These are phyloP conservation scores for Xylaria hypoxylon DNA, from an alignment of 2,329 filamentous ascomycete genomes.

Conservation along the genomic window DNA sequence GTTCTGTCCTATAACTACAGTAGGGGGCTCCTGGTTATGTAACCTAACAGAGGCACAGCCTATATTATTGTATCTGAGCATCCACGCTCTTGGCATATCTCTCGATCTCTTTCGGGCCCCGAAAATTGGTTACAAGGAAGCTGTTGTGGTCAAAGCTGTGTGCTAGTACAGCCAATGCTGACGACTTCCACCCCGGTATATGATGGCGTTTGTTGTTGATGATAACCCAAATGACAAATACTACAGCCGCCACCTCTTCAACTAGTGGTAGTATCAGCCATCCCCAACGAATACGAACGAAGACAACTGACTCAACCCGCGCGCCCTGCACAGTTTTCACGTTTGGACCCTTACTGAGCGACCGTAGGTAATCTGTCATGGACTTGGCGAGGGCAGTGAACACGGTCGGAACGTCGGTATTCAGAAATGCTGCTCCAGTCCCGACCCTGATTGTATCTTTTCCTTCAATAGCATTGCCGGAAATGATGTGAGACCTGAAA, in stretches of 20 bases:
- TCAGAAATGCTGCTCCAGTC: constrained; percentile 30
- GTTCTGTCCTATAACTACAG: no score
- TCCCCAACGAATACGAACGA: constrained; percentile 28
- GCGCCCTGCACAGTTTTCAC: constrained; percentile 5
- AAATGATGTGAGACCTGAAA: constrained; percentile 29
- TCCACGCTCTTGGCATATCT: constrained; percentile 7
- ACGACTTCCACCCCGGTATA: constrained; percentile 35
- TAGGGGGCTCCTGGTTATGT: no score
- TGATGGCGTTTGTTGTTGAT: constrained; percentile 22
- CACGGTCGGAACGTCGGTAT: constrained; percentile 10
- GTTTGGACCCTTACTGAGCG: constrained; percentile 28
- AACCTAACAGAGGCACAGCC: not conserved
- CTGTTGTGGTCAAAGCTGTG: constrained; percentile 6
- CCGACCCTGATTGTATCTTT: constrained; percentile 22
- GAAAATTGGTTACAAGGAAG: constrained; percentile 1
- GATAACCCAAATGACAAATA: constrained; percentile 34
- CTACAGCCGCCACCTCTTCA: constrained; percentile 26
- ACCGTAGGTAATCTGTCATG: constrained; percentile 36
- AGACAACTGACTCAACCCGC: constrained; percentile 31
- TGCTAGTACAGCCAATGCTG: constrained; percentile 25
- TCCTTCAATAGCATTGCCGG: constrained; percentile 15
- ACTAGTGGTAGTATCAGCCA: constrained; percentile 31
- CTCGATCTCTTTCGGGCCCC: constrained; percentile 14
- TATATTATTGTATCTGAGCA: constrained; percentile 7
- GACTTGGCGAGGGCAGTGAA: constrained; percentile 24